phyloP scores from a whole-genome alignment of 805 yeast species.

The Yarrowia divulgata region DNA sequence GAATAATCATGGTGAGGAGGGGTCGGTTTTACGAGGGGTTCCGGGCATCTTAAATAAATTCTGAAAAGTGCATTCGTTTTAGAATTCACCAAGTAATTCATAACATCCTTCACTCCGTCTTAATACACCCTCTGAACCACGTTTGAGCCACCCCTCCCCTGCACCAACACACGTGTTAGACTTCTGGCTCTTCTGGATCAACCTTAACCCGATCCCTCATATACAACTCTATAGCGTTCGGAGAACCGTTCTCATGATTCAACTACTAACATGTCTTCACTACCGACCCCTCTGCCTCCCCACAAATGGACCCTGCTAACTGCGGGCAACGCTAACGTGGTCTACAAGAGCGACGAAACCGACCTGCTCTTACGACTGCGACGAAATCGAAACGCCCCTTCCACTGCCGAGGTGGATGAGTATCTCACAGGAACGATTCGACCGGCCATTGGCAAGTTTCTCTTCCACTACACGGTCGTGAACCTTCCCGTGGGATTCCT shows the following conservation, averaged over 20 bases:
- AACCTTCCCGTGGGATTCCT: constrained; percentile 14
- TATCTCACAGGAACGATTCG: constrained; percentile 4
- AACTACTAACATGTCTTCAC: not conserved
- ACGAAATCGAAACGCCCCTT: constrained; percentile 14
- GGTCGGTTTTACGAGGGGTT: not conserved
- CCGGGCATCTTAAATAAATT: not conserved
- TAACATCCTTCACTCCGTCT: not conserved
- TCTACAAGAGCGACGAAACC: constrained; percentile 9
- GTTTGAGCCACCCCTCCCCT: not conserved
- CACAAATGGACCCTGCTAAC: constrained; percentile 30
- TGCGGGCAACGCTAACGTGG: constrained; percentile 35
- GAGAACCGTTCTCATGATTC: not conserved
- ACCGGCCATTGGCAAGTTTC: constrained; percentile 13
- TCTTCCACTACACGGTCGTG: constrained; percentile 11
- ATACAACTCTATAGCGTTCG: constrained; percentile 34
- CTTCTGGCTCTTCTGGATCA: constrained; percentile 12
- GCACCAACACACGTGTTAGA: constrained; percentile 2
- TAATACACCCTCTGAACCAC: not conserved
- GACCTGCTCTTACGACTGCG: constrained; percentile 5
- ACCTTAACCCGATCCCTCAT: constrained; percentile 4
- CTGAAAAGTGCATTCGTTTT: not conserved
- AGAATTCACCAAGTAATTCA: not conserved
- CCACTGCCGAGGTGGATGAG: constrained; percentile 31
- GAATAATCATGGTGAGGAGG: constrained; percentile 2
- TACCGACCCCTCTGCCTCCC: constrained; percentile 15